Evolutionary conservation across 2,329 filamentous ascomycete species (phyloP).

Genomic region (Aspergillus sp.): DNA sequence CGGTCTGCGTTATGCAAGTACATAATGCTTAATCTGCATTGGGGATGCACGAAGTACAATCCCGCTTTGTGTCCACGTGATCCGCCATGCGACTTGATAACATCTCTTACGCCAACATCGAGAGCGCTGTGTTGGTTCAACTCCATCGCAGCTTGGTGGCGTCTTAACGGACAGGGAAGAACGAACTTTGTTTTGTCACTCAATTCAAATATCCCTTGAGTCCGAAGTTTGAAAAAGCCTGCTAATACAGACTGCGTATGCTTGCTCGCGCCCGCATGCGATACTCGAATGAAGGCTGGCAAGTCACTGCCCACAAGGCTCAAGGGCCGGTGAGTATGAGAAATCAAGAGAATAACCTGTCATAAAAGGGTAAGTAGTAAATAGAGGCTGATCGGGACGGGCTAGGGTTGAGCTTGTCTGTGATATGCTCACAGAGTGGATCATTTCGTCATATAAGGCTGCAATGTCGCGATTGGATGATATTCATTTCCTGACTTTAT

Average conservation of each 20-base stretch:
- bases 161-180: no score
- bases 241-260: no score
- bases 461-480: slow-evolving; percentile 11
- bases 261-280: no score
- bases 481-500: slow-evolving; percentile 3
- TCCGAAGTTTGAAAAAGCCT: no score
- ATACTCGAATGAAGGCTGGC: no score
- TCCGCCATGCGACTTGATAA: no score
- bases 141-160: slow-evolving; percentile 27
- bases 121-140: slow-evolving; percentile 38
- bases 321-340: not conserved
- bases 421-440: slow-evolving; percentile 13
- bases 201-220: no score
- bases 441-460: slow-evolving; percentile 8
- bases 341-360: not conserved
- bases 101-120: no score
- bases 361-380: not conserved
- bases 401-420: slow-evolving; percentile 9
- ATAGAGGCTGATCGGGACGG: not conserved
- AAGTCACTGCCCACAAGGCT: not conserved
- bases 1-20: slow-evolving; percentile 45
- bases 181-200: no score
- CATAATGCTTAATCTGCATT: slow-evolving; percentile 54
- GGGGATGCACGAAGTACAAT: slow-evolving; percentile 49
- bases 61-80: slow-evolving; percentile 25